phyloP scores from a whole-genome alignment of 192 early-diverging fungal genomes.

The Backusella circina region DNA sequence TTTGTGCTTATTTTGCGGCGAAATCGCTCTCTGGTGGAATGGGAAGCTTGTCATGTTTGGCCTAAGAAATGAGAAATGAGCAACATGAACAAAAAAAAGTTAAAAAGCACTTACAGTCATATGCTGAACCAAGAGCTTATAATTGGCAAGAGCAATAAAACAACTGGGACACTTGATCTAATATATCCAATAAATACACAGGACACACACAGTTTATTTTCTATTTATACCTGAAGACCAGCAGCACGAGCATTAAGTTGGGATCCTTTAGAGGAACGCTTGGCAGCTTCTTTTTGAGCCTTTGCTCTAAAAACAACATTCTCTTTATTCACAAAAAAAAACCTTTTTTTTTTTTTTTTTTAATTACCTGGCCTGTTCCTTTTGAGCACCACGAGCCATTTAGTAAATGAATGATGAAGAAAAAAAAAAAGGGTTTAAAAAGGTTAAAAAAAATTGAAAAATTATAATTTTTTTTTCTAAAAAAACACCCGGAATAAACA shows the following conservation, averaged over 20 bases:
- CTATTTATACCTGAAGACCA: conserved; percentile 18
- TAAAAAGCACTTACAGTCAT: conserved; percentile 21
- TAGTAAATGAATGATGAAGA: conserved; percentile 1
- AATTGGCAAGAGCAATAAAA: conserved; percentile 25
- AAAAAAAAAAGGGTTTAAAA: neutral
- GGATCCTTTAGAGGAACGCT: conserved; percentile 10
- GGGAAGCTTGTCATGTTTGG: conserved; percentile 29
- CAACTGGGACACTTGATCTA: conserved; percentile 35
- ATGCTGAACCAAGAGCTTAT: conserved; percentile 27
- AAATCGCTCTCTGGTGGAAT: conserved; percentile 19
- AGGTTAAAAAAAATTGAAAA: neutral
- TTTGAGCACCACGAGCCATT: conserved; percentile 26
- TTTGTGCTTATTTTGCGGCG: neutral
- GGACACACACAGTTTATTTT: too few species aligned
- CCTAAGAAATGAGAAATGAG: conserved; percentile 4
- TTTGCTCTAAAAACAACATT: conserved; percentile 19
- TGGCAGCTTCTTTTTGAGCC: conserved; percentile 35
- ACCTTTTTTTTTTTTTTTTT: neutral
- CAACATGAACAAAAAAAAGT: neutral
- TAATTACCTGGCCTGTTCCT: conserved; percentile 26
- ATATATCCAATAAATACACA: neutral
- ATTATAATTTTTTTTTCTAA: neutral
- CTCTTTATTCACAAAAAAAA: neutral
- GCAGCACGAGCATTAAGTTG: conserved; percentile 30
- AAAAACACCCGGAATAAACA: neutral